These are phyloP conservation scores for Mortierella sp. DNA, from an alignment of 371 early-diverging fungal species.

Conservation along the genomic window DNA sequence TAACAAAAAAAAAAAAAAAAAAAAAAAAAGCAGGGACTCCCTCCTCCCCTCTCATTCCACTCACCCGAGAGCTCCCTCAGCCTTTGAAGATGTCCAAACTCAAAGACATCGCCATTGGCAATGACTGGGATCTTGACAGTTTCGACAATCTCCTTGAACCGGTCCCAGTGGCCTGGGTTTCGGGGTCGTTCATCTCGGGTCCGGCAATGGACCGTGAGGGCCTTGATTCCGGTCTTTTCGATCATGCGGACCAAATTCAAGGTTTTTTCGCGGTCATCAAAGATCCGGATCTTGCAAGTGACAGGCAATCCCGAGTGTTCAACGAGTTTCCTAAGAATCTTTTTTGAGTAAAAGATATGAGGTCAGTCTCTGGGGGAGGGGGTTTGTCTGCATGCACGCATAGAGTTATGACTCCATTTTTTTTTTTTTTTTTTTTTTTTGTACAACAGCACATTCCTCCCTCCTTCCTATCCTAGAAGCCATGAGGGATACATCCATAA, in stretches of 20 bases:
- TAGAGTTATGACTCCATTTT: too few relatives aligned
- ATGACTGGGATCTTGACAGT: constrained; percentile 82
- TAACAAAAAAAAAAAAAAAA: not conserved
- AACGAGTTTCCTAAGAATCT: constrained; percentile 85
- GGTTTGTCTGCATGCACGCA: not conserved
- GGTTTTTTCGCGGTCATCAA: constrained; percentile 80
- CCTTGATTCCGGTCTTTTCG: constrained; percentile 87
- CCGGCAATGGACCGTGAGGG: constrained; percentile 93
- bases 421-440: too few relatives aligned
- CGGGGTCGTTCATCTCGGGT: constrained; percentile 77
- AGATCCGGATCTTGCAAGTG: constrained; percentile 81
- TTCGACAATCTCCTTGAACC: constrained; percentile 76
- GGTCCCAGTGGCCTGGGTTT: constrained; percentile 88
- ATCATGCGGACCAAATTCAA: constrained; percentile 84
- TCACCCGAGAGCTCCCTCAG: constrained; percentile 65
- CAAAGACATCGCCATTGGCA: constrained; percentile 92
- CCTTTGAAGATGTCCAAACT: constrained; percentile 66
- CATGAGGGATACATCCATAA: too few relatives aligned
- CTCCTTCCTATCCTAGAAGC: too few relatives aligned
- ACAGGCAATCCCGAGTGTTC: constrained; percentile 79
- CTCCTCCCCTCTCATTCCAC: constrained; percentile 1
- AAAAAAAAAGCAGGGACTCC: not conserved
- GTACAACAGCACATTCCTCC: too few relatives aligned
- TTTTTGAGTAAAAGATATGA: constrained; percentile 5
- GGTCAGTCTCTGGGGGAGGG: not conserved